Base-by-base conservation (phyloP, 768 basidiomycete species). In the Leccinellum albellum region DNA sequence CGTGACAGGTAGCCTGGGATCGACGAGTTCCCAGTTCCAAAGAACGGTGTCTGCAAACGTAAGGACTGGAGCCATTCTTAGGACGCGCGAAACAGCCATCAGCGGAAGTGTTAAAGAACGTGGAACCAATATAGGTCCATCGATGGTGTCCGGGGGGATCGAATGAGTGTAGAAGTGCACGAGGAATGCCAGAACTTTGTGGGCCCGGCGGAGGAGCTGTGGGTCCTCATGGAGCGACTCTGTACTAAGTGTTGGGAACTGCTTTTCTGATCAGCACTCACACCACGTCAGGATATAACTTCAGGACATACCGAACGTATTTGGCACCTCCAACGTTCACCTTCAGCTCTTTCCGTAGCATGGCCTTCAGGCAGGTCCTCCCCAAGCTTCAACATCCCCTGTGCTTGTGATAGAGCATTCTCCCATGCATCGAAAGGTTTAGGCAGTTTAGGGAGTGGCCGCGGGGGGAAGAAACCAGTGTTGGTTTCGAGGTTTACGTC, bases 11-110 rank as follows among this genome's bases (percentile, higher is more conserved):
- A 77, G 69, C 21, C 72, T 70, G 23, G 86, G 77, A 65, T 88
- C 76, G 54, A 82, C 68, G 44, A 83, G 76, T 35, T 84, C 83
- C 80, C 83, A 88, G 69, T 98, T 97, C 92, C 93, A 99, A 1
- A 98, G 80, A 14, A 99, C 95, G 17, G 91, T 94, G 69, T 97
- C 96, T 26, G 95, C 91, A 68, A 94, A 99, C 0, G 95, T 99
- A 61, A 98, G 78, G 60, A 99, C 84, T 4, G 96, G 96, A 6
- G 95, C 94, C n/a, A 95, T 86, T 51, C 84, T 85, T 42, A 99
- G 80, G 51, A 80, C 73, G 10, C 79, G 79, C 14, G 93, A 96
- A 48, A 96, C 84, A 17, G 79, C 66, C 28, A 91, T 81, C 28
- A 97, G 78, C 0, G 96, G 95, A 23, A 90, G 72, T 1, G 91